Percentiles rank a stretch among this genome's conserved stretches.
phyloP scores from a whole-genome alignment of 2,329 filamentous ascomycete genomes.

The Pseudonectria foliicola region DNA sequence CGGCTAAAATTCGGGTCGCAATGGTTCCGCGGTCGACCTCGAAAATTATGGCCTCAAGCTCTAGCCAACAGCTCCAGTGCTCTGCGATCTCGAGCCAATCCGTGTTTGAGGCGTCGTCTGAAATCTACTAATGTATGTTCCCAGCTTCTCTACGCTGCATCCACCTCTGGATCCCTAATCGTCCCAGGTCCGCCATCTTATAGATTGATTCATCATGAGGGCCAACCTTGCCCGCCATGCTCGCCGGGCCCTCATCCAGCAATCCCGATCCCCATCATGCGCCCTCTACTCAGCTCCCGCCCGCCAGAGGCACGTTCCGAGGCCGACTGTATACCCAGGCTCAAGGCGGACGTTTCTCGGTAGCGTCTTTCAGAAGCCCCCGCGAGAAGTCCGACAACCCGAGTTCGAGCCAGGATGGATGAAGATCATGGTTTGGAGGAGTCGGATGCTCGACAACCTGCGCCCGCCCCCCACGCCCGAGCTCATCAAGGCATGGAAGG shows the following conservation, averaged over 20 bases:
- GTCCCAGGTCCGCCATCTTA: constrained; percentile 14
- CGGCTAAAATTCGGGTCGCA: constrained; percentile 19
- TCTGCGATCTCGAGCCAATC: constrained; percentile 4
- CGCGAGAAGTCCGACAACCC: constrained; percentile 52
- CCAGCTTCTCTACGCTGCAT: neutral
- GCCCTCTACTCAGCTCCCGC: constrained; percentile 23
- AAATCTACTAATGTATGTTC: constrained; percentile 21
- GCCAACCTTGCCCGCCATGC: constrained; percentile 38
- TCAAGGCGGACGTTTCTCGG: constrained; percentile 46
- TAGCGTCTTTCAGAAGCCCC: constrained; percentile 52
- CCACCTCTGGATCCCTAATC: constrained; percentile 5
- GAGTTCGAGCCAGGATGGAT: constrained; percentile 65
- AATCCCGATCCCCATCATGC: constrained; percentile 27
- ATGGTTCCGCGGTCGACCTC: constrained; percentile 11
- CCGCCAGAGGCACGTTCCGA: constrained; percentile 21
- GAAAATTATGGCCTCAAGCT: constrained; percentile 18
- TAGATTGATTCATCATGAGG: constrained; percentile 34
- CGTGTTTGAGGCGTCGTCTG: constrained; percentile 8
- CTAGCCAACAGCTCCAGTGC: constrained; percentile 8
- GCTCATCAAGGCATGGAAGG: constrained; percentile 56
- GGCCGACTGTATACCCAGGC: constrained; percentile 13
- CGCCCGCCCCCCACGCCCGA: constrained; percentile 58
- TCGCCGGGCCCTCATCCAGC: constrained; percentile 32
- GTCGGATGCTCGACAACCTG: constrained; percentile 53
- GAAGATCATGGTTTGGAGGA: constrained; percentile 61